Conservation (phyloP, 768 basidiomycete genomes). For the Coprinopsis strossmayeri region DNA sequence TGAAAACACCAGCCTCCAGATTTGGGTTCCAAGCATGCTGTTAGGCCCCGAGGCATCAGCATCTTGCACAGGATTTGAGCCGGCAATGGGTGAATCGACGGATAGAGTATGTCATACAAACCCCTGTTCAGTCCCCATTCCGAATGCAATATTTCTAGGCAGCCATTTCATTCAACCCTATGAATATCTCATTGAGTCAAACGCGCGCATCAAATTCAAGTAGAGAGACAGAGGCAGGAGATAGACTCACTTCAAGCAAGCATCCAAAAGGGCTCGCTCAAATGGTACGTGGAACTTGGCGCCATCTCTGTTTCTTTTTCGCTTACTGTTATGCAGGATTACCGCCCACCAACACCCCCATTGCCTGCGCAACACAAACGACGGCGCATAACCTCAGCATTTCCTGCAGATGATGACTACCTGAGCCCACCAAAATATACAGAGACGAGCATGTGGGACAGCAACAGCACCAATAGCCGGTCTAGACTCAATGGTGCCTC, state of each 20-base stretch:
- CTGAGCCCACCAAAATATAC: slow-evolving; percentile 1
- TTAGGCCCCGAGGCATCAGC: too few relatives aligned
- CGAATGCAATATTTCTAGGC: too few relatives aligned
- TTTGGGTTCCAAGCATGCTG: too few relatives aligned
- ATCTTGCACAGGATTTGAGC: too few relatives aligned
- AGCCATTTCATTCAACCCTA: background rate
- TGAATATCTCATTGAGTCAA: slow-evolving; percentile 2
- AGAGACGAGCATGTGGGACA: background rate
- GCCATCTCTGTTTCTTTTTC: background rate
- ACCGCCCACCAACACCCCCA: slow-evolving; percentile 57
- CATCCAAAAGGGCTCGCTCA: background rate
- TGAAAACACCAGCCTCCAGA: too few relatives aligned
- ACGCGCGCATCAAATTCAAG: slow-evolving; percentile 4
- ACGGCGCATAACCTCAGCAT: slow-evolving; percentile 17
- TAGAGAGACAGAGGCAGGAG: slow-evolving; percentile 5
- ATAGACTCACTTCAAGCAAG: slow-evolving; percentile 19
- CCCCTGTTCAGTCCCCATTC: too few relatives aligned
- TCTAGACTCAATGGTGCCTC: slow-evolving; percentile 13
- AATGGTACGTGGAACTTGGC: slow-evolving; percentile 9
- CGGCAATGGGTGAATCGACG: too few relatives aligned
- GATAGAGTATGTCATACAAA: too few relatives aligned
- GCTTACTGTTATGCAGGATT: slow-evolving; percentile 25
- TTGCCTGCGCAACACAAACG: slow-evolving; percentile 33
- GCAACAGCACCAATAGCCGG: background rate
- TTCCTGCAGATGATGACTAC: slow-evolving; percentile 12